Percentiles rank a stretch among this genome's conserved stretches.
These are phyloP conservation scores for Arthroderma uncinatum DNA, from an alignment of 2,329 filamentous ascomycete genomes.

Conservation along the genomic window DNA sequence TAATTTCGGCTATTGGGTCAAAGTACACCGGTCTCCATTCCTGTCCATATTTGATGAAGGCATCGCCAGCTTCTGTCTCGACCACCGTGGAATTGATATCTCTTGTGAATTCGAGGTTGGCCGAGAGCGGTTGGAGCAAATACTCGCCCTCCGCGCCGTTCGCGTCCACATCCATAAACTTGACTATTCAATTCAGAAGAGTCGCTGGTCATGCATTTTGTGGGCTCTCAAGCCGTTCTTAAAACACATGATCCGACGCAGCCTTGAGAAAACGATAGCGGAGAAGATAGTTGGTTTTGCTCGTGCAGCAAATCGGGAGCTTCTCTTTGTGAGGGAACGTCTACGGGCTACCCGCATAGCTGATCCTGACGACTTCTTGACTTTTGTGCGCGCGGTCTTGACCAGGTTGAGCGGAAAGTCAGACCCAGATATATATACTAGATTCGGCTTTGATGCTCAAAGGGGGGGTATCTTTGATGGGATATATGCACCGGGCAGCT, in stretches of 20 bases:
- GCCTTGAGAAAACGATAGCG: slow-evolving; percentile 68
- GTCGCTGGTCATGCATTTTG: slow-evolving; percentile 61
- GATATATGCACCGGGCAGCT: slow-evolving; percentile 76
- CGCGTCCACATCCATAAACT: slow-evolving; percentile 78
- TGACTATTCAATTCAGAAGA: slow-evolving; percentile 59
- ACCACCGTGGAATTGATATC: slow-evolving; percentile 78
- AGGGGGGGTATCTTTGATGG: slow-evolving; percentile 62
- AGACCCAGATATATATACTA: slow-evolving; percentile 64
- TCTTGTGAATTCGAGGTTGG: slow-evolving; percentile 75
- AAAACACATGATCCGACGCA: slow-evolving; percentile 65
- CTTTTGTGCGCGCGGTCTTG: slow-evolving; percentile 72
- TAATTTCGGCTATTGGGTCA: slow-evolving; percentile 83
- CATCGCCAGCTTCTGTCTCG: slow-evolving; percentile 73
- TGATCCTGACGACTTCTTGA: slow-evolving; percentile 65
- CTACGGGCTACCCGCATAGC: slow-evolving; percentile 76
- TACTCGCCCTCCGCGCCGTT: slow-evolving; percentile 65
- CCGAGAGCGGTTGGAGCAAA: slow-evolving; percentile 64
- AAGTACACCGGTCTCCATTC: slow-evolving; percentile 58
- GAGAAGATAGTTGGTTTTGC: slow-evolving; percentile 58
- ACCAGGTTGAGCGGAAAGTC: slow-evolving; percentile 60
- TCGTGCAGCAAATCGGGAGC: slow-evolving; percentile 66
- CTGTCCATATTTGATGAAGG: slow-evolving; percentile 64
- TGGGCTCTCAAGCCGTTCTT: slow-evolving; percentile 80
- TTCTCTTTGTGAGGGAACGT: slow-evolving; percentile 76
- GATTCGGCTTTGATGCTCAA: slow-evolving; percentile 57